phyloP scores from a whole-genome alignment of 495 filamentous ascomycete genomes.

The Aspergillus haitiensis region DNA sequence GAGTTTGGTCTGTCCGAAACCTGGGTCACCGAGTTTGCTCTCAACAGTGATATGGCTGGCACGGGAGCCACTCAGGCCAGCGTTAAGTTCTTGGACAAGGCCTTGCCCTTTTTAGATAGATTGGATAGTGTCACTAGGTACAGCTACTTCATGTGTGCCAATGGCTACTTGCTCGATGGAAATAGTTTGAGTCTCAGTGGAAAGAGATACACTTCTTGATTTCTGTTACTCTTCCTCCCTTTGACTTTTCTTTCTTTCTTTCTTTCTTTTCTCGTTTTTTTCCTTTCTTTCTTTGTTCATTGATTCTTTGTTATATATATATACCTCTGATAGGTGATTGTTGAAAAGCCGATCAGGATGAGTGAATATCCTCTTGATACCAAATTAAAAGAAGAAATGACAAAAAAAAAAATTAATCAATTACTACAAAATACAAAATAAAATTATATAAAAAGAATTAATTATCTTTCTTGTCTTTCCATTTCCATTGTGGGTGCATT shows the following conservation, averaged over 20 bases:
- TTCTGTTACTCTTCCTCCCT: neutral
- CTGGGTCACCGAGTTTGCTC: conserved; percentile 80
- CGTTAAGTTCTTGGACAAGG: conserved; percentile 53
- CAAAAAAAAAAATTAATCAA: too few species aligned
- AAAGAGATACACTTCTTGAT: conserved; percentile 17
- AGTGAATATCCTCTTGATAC: too few species aligned
- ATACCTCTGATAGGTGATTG: neutral
- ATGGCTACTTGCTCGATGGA: conserved; percentile 36
- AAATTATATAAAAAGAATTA: too few species aligned
- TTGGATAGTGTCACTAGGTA: conserved; percentile 68
- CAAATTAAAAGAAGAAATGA: too few species aligned
- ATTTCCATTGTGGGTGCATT: too few species aligned
- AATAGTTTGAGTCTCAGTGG: conserved; percentile 14
- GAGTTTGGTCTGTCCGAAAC: conserved; percentile 55
- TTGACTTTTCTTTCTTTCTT: neutral
- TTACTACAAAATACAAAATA: too few species aligned
- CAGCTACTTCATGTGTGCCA: conserved; percentile 72
- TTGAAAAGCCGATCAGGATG: too few species aligned
- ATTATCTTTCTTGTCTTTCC: too few species aligned
- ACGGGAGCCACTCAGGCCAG: conserved; percentile 42
- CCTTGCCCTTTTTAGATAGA: conserved; percentile 66
- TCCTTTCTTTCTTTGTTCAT: too few species aligned
- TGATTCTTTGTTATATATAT: neutral
- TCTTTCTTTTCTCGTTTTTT: conserved; percentile 10
- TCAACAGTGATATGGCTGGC: conserved; percentile 43